These are phyloP conservation scores for Ogataea methylovora DNA, from an alignment of 805 yeast genomes.

Conservation along the genomic window DNA sequence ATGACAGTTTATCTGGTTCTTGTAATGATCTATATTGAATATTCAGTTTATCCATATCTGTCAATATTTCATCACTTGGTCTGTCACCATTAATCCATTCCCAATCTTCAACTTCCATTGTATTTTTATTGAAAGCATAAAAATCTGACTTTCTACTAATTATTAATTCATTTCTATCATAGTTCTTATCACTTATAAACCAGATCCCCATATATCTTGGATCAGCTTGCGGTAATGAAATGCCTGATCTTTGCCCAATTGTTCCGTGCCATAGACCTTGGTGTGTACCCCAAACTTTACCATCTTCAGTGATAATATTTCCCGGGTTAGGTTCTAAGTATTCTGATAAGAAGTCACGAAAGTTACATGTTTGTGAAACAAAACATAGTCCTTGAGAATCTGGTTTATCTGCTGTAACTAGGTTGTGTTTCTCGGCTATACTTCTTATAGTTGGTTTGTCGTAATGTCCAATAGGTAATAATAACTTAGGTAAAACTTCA, in stretches of 20 bases:
- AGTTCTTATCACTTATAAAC: conserved; percentile 73
- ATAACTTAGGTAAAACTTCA: conserved; percentile 35
- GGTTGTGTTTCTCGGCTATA: conserved; percentile 45
- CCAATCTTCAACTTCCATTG: conserved; percentile 38
- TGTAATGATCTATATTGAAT: conserved; percentile 76
- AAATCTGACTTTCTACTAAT: conserved; percentile 69
- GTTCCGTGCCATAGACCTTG: conserved; percentile 93
- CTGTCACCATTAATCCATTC: conserved; percentile 34
- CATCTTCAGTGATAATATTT: conserved; percentile 67
- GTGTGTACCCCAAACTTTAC: conserved; percentile 73
- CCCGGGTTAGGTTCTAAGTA: conserved; percentile 73
- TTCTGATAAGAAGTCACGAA: conserved; percentile 65
- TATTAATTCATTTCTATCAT: conserved; percentile 60
- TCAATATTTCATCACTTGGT: not conserved
- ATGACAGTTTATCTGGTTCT: conserved; percentile 35
- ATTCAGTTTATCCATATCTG: conserved; percentile 20
- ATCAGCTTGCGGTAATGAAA: conserved; percentile 86
- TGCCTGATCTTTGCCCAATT: conserved; percentile 76
- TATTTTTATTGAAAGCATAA: conserved; percentile 41
- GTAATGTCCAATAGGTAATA: conserved; percentile 78
- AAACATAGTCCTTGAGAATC: conserved; percentile 96
- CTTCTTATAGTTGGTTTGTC: conserved; percentile 68
- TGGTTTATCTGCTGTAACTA: conserved; percentile 69
- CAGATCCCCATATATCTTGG: conserved; percentile 71
- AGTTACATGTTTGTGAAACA: conserved; percentile 59